Base-by-base conservation (phyloP, 345 rosid species). In the Citrus maxima region DNA sequence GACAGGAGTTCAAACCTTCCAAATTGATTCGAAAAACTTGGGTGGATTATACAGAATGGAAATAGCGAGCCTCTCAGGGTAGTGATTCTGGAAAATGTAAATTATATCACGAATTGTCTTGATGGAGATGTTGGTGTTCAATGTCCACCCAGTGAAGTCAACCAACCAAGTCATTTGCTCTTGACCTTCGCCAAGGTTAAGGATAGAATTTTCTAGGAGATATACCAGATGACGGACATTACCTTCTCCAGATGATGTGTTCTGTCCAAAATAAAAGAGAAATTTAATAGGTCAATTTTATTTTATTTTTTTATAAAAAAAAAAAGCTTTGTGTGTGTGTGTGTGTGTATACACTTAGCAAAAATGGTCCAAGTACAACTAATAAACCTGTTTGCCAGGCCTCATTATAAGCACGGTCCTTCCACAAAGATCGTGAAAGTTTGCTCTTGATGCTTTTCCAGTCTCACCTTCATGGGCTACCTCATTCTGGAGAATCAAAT, bases 401-500 rank as follows among this genome's bases (percentile, higher is more conserved):
- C 99, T 92, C 90, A 96, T 80, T 74, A 96, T 96, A 77, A 96
- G 97, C 59, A 96, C 99, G 2, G 89, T 82, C 79, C 99, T 87
- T 54, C 98, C 99, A 49, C 77, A 77, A 40, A 87, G 83, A 80
- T 96, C 99, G 55, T 81, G 91, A 85, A 96, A 96, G 71, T 78
- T 72, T 46, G 98, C 99, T 86, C 95, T 88, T 49, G 92, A 94
- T 24, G 78, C 84, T 81, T 96, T 96, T 9, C 99, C 99, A 13
- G 98, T 94, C 86, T 90, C 98, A 51, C 98, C 97, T 87, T 96
- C 99, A 79, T 86, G 85, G 6, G 95, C 97, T 64, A 96, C 93
- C 85, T 94, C 90, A 83, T 81, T 81, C 98, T 96, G 73, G 35
- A 85, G 12, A 59, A 6, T 35, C 32, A 73, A 35, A 68, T 46